Percentiles rank a stretch among this genome's conserved stretches.
phyloP scores from a whole-genome alignment of 192 early-diverging fungal species.

The Jimgerdemannia flammicorona region DNA sequence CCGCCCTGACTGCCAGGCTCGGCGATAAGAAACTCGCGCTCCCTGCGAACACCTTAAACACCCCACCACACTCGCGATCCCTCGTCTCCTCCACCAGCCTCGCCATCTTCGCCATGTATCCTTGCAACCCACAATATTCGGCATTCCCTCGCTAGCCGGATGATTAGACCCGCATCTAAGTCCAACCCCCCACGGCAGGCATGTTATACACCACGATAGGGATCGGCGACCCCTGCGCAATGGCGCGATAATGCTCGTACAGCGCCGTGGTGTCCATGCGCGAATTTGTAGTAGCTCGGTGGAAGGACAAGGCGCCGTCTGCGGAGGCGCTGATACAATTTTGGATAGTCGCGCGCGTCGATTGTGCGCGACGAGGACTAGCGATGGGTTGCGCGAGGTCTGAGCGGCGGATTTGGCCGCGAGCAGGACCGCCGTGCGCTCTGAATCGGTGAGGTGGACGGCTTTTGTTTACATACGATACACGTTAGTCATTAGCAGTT shows the following conservation, averaged over 20 bases:
- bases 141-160: not conserved
- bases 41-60: not conserved
- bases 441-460: not conserved
- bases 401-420: not conserved
- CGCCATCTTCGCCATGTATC: constrained; percentile 1
- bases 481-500: too few species aligned
- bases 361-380: not conserved
- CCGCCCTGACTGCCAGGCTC: not conserved
- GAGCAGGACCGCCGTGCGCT: not conserved
- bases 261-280: not conserved
- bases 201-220: constrained; percentile 2
- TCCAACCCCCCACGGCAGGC: not conserved
- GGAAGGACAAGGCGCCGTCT: not conserved
- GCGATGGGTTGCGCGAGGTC: not conserved
- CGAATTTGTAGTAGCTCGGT: constrained; percentile 1
- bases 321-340: not conserved
- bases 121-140: not conserved
- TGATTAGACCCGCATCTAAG: not conserved
- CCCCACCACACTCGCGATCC: not conserved
- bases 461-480: too few species aligned
- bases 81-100: not conserved
- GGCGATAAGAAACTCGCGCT: not conserved
- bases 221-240: too few species aligned
- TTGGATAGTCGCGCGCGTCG: not conserved
- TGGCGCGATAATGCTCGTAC: constrained; percentile 1